These are phyloP conservation scores for Zea mays DNA, from an alignment of 176 grass and related monocot genomes.

Conservation along the genomic window Zm-B73-REFERENCE-NAM-5.0 NC_050105.1:114750001-114750500, in stretches of 20 bases:
- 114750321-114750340: too few relatives aligned
- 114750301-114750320: too few relatives aligned
- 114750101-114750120: conserved; percentile 4
- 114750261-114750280: neutral
- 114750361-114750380: too few relatives aligned
- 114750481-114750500: too few relatives aligned
- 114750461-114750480: too few relatives aligned
- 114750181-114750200: too few relatives aligned
- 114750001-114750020: neutral
- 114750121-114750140: neutral
- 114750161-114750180: neutral
- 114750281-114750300: neutral
- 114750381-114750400: too few relatives aligned
- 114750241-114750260: conserved; percentile 31
- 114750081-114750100: conserved; percentile 20
- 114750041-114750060: neutral
- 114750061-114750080: conserved; percentile 34
- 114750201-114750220: conserved; percentile 40
- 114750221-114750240: conserved; percentile 51
- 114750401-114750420: too few relatives aligned
- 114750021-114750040: conserved; percentile 25
- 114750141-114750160: neutral
- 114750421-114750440: too few relatives aligned
- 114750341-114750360: too few relatives aligned
- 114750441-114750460: too few relatives aligned